These are phyloP conservation scores for Paxillus ammoniavirescens DNA, from an alignment of 768 basidiomycete species.

Conservation along the genomic window DNA sequence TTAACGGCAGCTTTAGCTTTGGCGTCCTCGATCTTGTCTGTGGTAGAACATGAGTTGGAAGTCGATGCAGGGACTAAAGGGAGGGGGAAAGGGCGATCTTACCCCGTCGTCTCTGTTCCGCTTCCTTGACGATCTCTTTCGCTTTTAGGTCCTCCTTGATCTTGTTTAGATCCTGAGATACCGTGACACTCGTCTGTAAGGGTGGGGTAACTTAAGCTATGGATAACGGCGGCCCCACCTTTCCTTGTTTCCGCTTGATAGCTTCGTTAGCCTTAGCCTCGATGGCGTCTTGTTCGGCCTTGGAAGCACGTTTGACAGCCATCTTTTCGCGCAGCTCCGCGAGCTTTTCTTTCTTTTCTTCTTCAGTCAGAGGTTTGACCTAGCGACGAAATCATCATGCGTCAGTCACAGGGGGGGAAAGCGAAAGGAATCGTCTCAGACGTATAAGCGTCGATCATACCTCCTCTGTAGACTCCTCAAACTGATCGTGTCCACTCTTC, in stretches of 20 bases:
- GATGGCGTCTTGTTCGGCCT: conserved; percentile 69
- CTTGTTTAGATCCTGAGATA: conserved; percentile 60
- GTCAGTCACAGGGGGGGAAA: neutral
- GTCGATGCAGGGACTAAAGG: neutral
- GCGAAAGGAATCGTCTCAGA: conserved; percentile 3
- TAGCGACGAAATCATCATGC: conserved; percentile 26
- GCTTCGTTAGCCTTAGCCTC: conserved; percentile 74
- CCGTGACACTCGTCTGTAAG: neutral
- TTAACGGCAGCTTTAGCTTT: conserved; percentile 85
- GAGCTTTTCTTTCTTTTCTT: conserved; percentile 83
- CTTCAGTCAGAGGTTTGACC: conserved; percentile 94
- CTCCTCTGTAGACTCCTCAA: conserved; percentile 95
- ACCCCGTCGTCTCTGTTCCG: conserved; percentile 80
- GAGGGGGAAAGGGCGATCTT: neutral
- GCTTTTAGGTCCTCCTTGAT: conserved; percentile 73
- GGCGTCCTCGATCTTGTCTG: conserved; percentile 89
- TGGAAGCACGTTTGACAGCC: conserved; percentile 72
- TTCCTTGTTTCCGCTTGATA: conserved; percentile 82
- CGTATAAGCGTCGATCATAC: conserved; percentile 34
- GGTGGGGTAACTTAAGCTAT: neutral
- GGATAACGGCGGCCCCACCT: conserved; percentile 39
- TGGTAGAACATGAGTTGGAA: neutral
- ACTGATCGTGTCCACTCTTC: conserved; percentile 93
- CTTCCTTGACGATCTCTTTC: conserved; percentile 83
- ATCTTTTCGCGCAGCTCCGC: conserved; percentile 78